phyloP scores from a whole-genome alignment of 169 alveolate genomes.

The Miamiensis avidus region DNA sequence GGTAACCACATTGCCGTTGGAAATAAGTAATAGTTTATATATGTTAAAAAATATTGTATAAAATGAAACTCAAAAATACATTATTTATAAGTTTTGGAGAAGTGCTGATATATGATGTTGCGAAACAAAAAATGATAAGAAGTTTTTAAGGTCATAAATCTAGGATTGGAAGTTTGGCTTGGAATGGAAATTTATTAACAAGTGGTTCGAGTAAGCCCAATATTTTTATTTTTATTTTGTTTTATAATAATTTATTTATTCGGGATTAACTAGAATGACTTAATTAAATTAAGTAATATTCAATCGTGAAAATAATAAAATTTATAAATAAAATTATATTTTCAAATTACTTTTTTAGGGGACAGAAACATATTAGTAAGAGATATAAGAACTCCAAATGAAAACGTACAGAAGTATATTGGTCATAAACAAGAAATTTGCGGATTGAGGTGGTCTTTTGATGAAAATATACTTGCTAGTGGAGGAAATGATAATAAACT shows the following conservation, averaged over 20 bases:
- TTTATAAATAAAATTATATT: not conserved
- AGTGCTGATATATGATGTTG: slow-evolving; percentile 82
- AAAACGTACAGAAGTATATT: slow-evolving; percentile 23
- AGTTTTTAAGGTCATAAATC: slow-evolving; percentile 87
- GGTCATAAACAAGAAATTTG: slow-evolving; percentile 92
- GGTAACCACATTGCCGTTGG: slow-evolving; percentile 90
- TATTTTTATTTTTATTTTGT: slow-evolving; percentile 87
- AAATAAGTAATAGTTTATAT: slow-evolving; percentile 52
- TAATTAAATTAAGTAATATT: slow-evolving; percentile 36
- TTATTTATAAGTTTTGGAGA: slow-evolving; percentile 80
- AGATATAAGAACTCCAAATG: slow-evolving; percentile 37
- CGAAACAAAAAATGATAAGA: slow-evolving; percentile 45
- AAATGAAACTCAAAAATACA: no score
- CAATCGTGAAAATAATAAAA: not conserved
- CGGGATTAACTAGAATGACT: slow-evolving; percentile 45
- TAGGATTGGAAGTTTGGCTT: slow-evolving; percentile 92
- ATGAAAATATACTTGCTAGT: slow-evolving; percentile 90
- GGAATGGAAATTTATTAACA: slow-evolving; percentile 90
- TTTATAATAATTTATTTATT: slow-evolving; percentile 34
- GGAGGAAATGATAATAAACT: slow-evolving; percentile 97
- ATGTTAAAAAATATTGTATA: no score
- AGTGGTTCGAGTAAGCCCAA: slow-evolving; percentile 92
- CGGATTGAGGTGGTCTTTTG: slow-evolving; percentile 91
- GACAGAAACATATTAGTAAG: slow-evolving; percentile 32
- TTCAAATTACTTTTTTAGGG: not conserved